Percentiles rank a stretch among this genome's conserved stretches.
Evolutionary conservation across 768 basidiomycete genomes (phyloP).

Genomic region (Amanita fuliginea): DNA sequence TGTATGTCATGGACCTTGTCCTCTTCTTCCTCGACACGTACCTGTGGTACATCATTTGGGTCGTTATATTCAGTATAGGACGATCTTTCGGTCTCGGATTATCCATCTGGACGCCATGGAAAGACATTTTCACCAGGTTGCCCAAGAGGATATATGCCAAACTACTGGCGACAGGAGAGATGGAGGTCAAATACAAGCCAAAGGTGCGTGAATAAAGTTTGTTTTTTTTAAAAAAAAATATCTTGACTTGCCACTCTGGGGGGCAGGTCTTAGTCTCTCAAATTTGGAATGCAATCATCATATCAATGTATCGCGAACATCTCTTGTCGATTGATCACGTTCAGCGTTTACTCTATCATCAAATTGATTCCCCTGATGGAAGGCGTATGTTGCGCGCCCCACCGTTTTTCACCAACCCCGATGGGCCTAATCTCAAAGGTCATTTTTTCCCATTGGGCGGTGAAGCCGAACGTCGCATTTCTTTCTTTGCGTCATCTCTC

Average conservation of each 20-base stretch:
- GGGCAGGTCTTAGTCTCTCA: conserved; percentile 88
- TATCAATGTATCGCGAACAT: conserved; percentile 99
- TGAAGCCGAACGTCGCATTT: conserved; percentile 96
- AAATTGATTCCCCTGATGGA: conserved; percentile 84
- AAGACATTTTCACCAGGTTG: conserved; percentile 89
- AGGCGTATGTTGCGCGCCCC: conserved; percentile 90
- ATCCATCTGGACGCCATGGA: conserved; percentile 99
- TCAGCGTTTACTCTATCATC: conserved; percentile 94
- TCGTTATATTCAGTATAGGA: conserved; percentile 86
- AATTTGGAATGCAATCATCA: conserved; percentile 99
- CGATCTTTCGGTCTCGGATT: conserved; percentile 88
- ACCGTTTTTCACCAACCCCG: conserved; percentile 95
- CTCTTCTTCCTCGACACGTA: conserved; percentile 99
- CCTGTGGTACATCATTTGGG: conserved; percentile 99
- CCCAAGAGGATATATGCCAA: conserved; percentile 99
- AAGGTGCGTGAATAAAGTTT: conserved; percentile 43
- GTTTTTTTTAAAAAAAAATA: too few relatives aligned
- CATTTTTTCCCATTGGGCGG: conserved; percentile 92
- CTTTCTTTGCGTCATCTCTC: conserved; percentile 96
- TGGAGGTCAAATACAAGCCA: conserved; percentile 99
- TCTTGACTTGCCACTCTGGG: too few relatives aligned
- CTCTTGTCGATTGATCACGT: conserved; percentile 96
- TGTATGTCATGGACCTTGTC: conserved; percentile 97
- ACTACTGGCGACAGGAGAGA: conserved; percentile 87
- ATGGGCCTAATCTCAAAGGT: conserved; percentile 52